Conservation (phyloP, 495 filamentous ascomycete genomes). For the Penicillium atrosanguineum region DNA sequence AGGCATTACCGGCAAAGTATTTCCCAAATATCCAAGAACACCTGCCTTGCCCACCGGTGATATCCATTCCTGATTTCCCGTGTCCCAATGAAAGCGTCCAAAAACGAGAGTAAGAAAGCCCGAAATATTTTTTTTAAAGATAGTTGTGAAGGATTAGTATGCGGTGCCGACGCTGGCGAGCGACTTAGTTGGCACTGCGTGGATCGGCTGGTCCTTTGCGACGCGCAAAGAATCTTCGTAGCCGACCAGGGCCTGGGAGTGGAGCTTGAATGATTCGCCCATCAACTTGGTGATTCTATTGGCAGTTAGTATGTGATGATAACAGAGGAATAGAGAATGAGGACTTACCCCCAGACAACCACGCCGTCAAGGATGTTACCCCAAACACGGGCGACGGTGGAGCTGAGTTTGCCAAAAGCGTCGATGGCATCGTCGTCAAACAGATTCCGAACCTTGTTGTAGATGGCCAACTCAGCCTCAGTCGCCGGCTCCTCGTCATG, state of each 20-base stretch:
- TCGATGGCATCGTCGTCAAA: constrained; percentile 90
- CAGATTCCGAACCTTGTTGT: constrained; percentile 88
- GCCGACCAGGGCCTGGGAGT: constrained; percentile 88
- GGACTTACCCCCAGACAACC: constrained; percentile 91
- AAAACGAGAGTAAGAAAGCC: constrained; percentile 31
- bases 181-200: constrained; percentile 45
- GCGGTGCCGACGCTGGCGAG: constrained; percentile 47
- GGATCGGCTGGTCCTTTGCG: constrained; percentile 47
- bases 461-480: constrained; percentile 89
- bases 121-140: constrained; percentile 8
- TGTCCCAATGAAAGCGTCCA: constrained; percentile 37
- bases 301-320: constrained; percentile 44
- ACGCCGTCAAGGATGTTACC: constrained; percentile 98
- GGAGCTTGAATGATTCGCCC: constrained; percentile 97
- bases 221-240: constrained; percentile 74
- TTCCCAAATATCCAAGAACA: constrained; percentile 31
- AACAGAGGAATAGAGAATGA: constrained; percentile 1
- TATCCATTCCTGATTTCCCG: constrained; percentile 35
- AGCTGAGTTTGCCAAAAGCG: constrained; percentile 79
- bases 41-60: constrained; percentile 36
- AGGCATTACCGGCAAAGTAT: constrained; percentile 34
- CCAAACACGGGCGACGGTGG: constrained; percentile 91
- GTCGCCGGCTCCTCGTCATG: constrained; percentile 94
- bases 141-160: constrained; percentile 32
- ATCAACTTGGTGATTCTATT: constrained; percentile 91